Base-by-base conservation (phyloP, 2,329 filamentous ascomycete genomes). In the Aspergillus novofumigatus region DNA sequence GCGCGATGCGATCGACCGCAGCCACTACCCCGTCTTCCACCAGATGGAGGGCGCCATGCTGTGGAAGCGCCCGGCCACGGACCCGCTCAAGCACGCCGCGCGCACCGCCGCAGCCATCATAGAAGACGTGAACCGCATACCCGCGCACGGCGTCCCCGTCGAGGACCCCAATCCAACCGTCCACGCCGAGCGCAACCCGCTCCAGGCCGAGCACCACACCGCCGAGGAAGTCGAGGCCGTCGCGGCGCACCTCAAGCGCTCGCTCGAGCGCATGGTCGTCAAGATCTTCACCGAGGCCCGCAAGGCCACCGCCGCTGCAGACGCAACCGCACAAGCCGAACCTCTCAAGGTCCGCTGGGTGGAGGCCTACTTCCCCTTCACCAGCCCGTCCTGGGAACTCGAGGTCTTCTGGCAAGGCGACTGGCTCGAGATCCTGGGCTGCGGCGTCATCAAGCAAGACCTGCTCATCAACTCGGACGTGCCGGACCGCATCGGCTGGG, bases 361-460 rank as follows among this genome's bases (percentile, higher is more conserved):
- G 7, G 93, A 97, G 74, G 92, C 94, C 1, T 97, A 94, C 76
- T 99, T 99, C 77, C 94, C 94, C 42, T 97, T 97, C 72, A 99
- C 94, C 0, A 92, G 88, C 57, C 94, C 94, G 0, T 94, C 89
- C 6, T 99, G 91, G 90, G 94, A 99, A 73, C 83, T 99, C 25
- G 94, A 99, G 71, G 91, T 99, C 9, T 92, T 90, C 80, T 97
- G 93, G 84, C 87, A 89, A 64, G 92, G 90, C 29, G 90, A 95
- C 71, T 99, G 94, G 94, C 86, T 99, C 35, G 94, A 99, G 76
- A 86, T 97, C 4, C 83, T 99, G 1, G 94, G 94, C n/a, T 95
- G 88, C 66, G 94, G 94, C 38, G 86, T 99, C 38, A 88, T 94
- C 45, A 86, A 91, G 72, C 94, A 99, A 72, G 81, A 87, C 28